phyloP scores from a whole-genome alignment of 2,329 filamentous ascomycete species.

The Neocucurbitaria cava region DNA sequence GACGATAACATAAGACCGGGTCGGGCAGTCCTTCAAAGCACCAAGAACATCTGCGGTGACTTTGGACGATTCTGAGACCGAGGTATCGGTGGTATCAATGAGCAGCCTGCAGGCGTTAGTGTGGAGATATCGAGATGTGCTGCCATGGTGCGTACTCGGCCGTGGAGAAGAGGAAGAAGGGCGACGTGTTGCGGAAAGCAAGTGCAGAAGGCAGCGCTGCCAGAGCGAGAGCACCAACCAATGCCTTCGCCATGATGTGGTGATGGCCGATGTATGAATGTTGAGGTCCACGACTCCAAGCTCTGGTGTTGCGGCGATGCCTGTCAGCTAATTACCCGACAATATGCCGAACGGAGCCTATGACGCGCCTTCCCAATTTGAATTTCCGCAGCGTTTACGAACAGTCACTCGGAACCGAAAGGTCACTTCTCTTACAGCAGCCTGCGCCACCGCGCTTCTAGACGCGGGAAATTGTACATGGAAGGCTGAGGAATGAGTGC shows the following conservation, averaged over 20 bases:
- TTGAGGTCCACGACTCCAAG: conserved; percentile 16
- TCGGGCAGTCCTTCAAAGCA: conserved; percentile 71
- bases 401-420: conserved; percentile 4
- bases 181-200: conserved; percentile 86
- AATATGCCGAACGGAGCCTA: conserved; percentile 17
- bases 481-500: conserved; percentile 11
- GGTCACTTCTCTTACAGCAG: background rate
- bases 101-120: conserved; percentile 41
- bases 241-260: conserved; percentile 53
- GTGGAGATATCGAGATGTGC: conserved; percentile 14
- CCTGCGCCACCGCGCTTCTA: conserved; percentile 13
- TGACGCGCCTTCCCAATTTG: conserved; percentile 32
- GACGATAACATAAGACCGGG: conserved; percentile 77
- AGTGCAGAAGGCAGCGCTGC: conserved; percentile 63
- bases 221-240: conserved; percentile 57
- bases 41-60: conserved; percentile 53
- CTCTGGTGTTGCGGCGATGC: conserved; percentile 18
- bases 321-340: conserved; percentile 8
- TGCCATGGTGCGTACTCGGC: conserved; percentile 67
- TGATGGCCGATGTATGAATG: conserved; percentile 10
- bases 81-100: conserved; percentile 30
- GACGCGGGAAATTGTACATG: conserved; percentile 6
- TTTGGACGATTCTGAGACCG: conserved; percentile 53
- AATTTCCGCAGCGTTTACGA: conserved; percentile 19
- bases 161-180: conserved; percentile 88